Percentiles rank a stretch among this genome's conserved stretches.
Evolutionary conservation across 78 protist species (phyloP).

Genomic region (Dictyostelium firmibasis): DNA sequence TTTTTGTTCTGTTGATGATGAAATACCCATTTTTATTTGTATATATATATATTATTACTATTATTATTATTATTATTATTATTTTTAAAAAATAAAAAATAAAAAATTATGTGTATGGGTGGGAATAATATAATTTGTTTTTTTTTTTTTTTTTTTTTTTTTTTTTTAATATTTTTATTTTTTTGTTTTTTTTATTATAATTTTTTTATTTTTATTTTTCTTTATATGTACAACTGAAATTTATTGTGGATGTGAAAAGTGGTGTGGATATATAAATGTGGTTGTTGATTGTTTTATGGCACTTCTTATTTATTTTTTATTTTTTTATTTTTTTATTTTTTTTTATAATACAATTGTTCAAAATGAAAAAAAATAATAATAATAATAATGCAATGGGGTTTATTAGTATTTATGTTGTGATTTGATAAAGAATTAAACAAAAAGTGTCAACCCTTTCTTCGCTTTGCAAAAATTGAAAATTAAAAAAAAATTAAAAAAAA

Average conservation of each 20-base stretch:
- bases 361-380: neutral
- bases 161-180: no score
- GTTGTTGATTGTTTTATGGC: neutral
- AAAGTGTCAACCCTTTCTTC: neutral
- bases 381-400: no score
- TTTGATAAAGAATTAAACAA: neutral
- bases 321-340: no score
- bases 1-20: constrained; percentile 66
- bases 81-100: neutral
- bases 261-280: neutral
- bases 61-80: neutral
- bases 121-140: no score
- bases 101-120: neutral
- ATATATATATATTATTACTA: neutral
- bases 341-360: no score
- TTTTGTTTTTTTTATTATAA: no score
- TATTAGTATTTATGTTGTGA: neutral
- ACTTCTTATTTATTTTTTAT: no score
- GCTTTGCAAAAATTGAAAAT: neutral
- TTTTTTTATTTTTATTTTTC: neutral
- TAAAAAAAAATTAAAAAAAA: neutral
- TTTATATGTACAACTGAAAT: neutral
- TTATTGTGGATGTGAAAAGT: neutral
- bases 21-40: constrained; percentile 54
- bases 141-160: no score